These are phyloP conservation scores for Amanita brunnescens DNA, from an alignment of 768 basidiomycete genomes.

Conservation along the genomic window DNA sequence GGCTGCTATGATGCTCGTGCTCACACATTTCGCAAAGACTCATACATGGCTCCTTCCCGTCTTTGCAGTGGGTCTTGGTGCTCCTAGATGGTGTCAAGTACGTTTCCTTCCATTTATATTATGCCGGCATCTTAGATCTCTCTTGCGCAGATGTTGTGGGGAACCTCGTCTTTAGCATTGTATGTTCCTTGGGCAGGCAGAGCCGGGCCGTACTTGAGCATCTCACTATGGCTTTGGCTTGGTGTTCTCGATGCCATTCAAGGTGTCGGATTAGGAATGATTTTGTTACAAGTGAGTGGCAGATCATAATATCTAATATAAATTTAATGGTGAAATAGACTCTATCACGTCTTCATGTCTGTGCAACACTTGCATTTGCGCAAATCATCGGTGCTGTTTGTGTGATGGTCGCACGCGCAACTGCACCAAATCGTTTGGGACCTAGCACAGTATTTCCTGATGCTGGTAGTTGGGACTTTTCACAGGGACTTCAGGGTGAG, in stretches of 20 bases:
- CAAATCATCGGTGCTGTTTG: constrained; percentile 86
- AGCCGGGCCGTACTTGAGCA: constrained; percentile 81
- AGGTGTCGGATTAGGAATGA: constrained; percentile 91
- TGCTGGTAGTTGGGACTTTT: constrained; percentile 84
- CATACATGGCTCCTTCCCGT: constrained; percentile 95
- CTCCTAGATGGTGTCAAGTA: constrained; percentile 92
- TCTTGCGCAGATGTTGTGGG: constrained; percentile 72
- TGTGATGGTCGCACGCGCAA: constrained; percentile 89
- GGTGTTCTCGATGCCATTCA: constrained; percentile 92
- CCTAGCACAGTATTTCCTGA: constrained; percentile 90
- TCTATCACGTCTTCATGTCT: constrained; percentile 87
- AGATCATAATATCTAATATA: constrained; percentile 10
- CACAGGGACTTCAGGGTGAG: constrained; percentile 52
- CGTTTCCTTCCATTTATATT: constrained; percentile 6
- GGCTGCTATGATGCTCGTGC: constrained; percentile 61
- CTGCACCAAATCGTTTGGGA: constrained; percentile 83
- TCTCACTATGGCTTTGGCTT: constrained; percentile 91
- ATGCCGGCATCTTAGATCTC: constrained; percentile 5
- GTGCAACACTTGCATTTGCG: constrained; percentile 84
- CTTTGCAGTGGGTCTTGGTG: constrained; percentile 91
- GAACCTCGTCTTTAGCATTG: constrained; percentile 85
- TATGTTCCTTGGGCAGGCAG: constrained; percentile 91
- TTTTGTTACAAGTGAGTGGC: constrained; percentile 54
- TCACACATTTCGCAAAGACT: constrained; percentile 85
- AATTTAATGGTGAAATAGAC: constrained; percentile 39